Evolutionary conservation across 2,329 filamentous ascomycete genomes (phyloP).

Genomic region (Teratosphaeria zuluensis): DNA sequence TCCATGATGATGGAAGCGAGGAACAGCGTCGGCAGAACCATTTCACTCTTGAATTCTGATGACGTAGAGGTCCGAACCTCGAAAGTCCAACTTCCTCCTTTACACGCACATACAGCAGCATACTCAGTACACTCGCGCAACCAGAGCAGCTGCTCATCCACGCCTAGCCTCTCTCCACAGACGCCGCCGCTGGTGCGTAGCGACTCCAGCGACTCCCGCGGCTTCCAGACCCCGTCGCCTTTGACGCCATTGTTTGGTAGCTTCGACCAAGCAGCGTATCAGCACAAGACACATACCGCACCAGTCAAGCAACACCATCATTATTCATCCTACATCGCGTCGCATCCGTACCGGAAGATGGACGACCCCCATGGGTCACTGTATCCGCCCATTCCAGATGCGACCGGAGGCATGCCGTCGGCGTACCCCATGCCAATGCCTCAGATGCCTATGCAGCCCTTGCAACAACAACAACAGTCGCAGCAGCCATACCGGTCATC

Average conservation of each 20-base stretch:
- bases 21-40: constrained; percentile 40
- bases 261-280: constrained; percentile 16
- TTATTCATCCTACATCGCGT: constrained; percentile 8
- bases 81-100: constrained; percentile 16
- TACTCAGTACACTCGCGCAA: constrained; percentile 23
- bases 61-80: constrained; percentile 13
- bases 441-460: constrained; percentile 10
- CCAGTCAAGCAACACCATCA: constrained; percentile 2
- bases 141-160: constrained; percentile 35
- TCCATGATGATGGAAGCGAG: constrained; percentile 40
- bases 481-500: constrained; percentile 17
- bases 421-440: constrained; percentile 25
- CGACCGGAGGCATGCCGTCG: constrained; percentile 12
- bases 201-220: constrained; percentile 36
- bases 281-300: constrained; percentile 11
- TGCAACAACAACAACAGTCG: constrained; percentile 9
- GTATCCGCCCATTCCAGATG: constrained; percentile 28
- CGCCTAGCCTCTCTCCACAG: constrained; percentile 36
- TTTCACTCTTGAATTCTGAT: constrained; percentile 42
- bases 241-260: constrained; percentile 34
- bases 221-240: constrained; percentile 36
- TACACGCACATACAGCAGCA: constrained; percentile 12
- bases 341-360: constrained; percentile 21
- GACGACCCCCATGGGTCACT: constrained; percentile 24
- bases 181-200: constrained; percentile 37